Conservation (phyloP, 2,329 filamentous ascomycete species). For the Fragosphaeria purpurea region DNA sequence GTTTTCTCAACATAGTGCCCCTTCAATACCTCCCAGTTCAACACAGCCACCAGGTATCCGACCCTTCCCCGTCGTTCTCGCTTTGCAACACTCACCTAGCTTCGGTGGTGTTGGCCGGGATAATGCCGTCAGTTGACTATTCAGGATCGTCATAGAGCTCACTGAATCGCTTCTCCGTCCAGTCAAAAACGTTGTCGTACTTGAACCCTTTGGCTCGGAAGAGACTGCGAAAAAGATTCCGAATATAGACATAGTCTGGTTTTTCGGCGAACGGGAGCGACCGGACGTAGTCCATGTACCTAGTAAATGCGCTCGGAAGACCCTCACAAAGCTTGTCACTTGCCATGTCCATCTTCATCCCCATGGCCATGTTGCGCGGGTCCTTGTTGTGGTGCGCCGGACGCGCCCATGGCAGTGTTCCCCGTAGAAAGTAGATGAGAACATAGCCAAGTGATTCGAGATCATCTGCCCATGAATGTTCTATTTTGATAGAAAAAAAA, state of each 20-base stretch:
- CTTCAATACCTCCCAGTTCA: too few species aligned
- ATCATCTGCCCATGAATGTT: slow-evolving; percentile 97
- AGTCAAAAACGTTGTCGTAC: slow-evolving; percentile 99
- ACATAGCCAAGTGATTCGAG: slow-evolving; percentile 99
- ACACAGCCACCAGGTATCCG: too few species aligned
- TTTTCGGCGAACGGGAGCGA: slow-evolving; percentile 99
- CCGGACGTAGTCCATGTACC: slow-evolving; percentile 98
- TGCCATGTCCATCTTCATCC: slow-evolving; percentile 99
- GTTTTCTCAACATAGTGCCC: too few species aligned
- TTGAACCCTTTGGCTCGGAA: slow-evolving; percentile 99
- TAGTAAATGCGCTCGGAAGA: slow-evolving; percentile 98
- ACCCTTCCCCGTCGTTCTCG: too few species aligned
- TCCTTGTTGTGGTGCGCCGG: slow-evolving; percentile 74
- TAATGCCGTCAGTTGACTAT: too few species aligned
- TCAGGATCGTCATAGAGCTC: too few species aligned
- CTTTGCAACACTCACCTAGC: too few species aligned
- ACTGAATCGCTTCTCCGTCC: slow-evolving; percentile 51
- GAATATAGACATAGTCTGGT: slow-evolving; percentile 98
- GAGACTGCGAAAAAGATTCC: slow-evolving; percentile 99
- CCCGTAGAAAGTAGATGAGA: slow-evolving; percentile 99
- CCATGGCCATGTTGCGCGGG: slow-evolving; percentile 99
- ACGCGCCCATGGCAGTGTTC: slow-evolving; percentile 92
- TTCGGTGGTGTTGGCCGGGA: too few species aligned
- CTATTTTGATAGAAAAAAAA: slow-evolving; percentile 98
- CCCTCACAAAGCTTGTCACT: slow-evolving; percentile 97